phyloP scores from a whole-genome alignment of 2,329 filamentous ascomycete genomes.

The Ploettnerulaceae sp. region DNA sequence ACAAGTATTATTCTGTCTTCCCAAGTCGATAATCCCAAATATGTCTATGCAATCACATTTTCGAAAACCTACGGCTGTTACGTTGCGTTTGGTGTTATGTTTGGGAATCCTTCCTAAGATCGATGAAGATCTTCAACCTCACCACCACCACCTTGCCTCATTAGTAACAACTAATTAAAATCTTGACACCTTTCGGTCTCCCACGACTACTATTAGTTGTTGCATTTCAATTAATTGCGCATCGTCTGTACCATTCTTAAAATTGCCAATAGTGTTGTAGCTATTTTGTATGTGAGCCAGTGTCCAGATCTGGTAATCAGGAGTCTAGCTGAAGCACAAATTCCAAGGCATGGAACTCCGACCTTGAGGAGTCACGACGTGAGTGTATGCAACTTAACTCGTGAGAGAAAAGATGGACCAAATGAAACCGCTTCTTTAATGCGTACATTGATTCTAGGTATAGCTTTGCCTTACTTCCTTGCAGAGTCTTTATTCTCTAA shows the following conservation, averaged over 20 bases:
- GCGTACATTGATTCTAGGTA: neutral
- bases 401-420: neutral
- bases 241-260: neutral
- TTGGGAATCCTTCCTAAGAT: no score
- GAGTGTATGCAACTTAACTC: neutral
- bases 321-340: neutral
- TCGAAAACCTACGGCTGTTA: neutral
- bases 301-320: neutral
- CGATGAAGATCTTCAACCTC: no score
- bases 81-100: no score
- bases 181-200: neutral
- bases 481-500: neutral
- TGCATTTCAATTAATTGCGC: neutral
- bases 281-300: neutral
- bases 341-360: neutral
- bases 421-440: neutral
- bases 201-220: neutral
- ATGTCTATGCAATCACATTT: neutral
- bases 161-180: no score
- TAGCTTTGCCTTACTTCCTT: constrained; percentile 1
- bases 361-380: neutral
- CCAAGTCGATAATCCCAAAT: neutral
- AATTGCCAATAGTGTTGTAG: neutral
- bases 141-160: no score
- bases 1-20: no score